These are phyloP conservation scores for Paraconiothyrium sp. DNA, from an alignment of 2,329 filamentous ascomycete genomes.

Conservation along the genomic window DNA sequence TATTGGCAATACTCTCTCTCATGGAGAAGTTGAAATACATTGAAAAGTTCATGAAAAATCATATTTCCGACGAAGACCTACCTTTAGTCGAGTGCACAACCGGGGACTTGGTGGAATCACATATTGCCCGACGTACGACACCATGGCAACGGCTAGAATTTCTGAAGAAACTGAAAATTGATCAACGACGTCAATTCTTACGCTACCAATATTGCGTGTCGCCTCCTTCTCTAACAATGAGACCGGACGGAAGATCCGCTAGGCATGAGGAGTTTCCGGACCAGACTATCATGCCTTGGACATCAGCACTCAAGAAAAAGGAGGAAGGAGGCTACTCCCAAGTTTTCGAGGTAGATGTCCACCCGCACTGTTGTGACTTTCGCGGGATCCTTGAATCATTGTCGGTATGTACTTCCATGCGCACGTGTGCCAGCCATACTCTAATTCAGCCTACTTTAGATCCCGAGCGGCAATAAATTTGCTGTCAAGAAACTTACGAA, in stretches of 20 bases:
- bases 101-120: not conserved
- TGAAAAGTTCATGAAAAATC: not conserved
- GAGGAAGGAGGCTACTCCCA: not conserved
- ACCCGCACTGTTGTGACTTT: not conserved
- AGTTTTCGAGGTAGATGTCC: not conserved
- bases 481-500: not conserved
- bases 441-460: not conserved
- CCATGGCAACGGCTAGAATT: not conserved
- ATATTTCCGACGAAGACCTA: not conserved
- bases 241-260: not conserved
- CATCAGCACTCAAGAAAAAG: not conserved
- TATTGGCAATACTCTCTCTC: not conserved
- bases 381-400: not conserved
- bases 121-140: not conserved
- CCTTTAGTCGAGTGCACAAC: not conserved
- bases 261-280: not conserved
- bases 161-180: not conserved
- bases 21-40: not conserved
- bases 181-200: not conserved
- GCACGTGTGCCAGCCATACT: not conserved
- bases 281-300: not conserved
- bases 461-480: not conserved
- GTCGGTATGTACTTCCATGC: not conserved
- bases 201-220: not conserved
- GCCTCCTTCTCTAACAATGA: not conserved